Evolutionary conservation across 2,329 filamentous ascomycete genomes (phyloP).

Genomic region (Paecilomyces variotii): DNA sequence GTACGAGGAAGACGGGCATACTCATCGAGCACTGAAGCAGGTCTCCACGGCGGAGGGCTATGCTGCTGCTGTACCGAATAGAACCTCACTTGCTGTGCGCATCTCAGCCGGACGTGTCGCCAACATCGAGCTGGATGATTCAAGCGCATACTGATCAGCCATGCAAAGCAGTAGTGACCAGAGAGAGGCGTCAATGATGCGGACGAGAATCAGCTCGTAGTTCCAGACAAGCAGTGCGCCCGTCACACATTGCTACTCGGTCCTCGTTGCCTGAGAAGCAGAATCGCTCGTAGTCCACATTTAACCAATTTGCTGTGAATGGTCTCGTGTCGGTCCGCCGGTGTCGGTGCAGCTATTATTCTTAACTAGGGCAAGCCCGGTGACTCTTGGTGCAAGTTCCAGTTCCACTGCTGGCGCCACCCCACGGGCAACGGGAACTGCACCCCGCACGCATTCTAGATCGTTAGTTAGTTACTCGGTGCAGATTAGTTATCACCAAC

Average conservation of each 20-base stretch:
- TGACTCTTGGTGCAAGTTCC: background rate
- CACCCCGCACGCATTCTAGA: background rate
- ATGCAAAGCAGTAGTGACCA: constrained; percentile 11
- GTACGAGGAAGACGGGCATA: constrained; percentile 24
- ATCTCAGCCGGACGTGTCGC: constrained; percentile 16
- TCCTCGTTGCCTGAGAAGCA: background rate
- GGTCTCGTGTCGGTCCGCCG: background rate
- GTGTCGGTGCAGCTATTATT: background rate
- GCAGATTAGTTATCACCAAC: too few species aligned
- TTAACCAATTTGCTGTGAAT: background rate
- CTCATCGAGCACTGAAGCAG: constrained; percentile 53
- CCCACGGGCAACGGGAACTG: background rate
- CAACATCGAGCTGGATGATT: constrained; percentile 27
- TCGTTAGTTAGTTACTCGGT: background rate
- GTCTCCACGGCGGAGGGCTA: constrained; percentile 48
- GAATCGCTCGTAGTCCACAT: background rate
- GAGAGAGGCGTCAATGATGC: background rate
- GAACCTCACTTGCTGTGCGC: constrained; percentile 13
- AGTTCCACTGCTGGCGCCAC: background rate
- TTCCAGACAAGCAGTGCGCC: background rate
- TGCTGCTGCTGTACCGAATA: constrained; percentile 18
- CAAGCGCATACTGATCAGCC: constrained; percentile 28
- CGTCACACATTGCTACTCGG: background rate
- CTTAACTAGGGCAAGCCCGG: background rate
- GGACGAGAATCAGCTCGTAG: background rate